Conservation (phyloP, 1,284 basidiomycete genomes). For the Polyporus tsugae region DNA sequence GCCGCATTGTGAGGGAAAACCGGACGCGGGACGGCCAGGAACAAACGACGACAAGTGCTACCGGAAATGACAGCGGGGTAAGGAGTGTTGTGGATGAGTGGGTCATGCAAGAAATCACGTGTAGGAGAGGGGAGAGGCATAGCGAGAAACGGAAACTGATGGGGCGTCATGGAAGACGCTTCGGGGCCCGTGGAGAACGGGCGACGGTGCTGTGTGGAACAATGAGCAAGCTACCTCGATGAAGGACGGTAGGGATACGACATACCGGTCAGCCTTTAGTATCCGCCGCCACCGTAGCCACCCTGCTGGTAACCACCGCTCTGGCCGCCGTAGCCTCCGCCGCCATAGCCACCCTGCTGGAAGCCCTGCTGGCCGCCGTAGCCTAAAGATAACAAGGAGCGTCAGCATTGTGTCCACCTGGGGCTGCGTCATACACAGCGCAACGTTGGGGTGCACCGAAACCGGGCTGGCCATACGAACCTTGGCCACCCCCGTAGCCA, state of each 20-base stretch:
- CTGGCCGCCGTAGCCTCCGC: conserved; percentile 29
- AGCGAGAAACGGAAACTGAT: conserved; percentile 6
- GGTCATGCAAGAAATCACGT: conserved; percentile 39
- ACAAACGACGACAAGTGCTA: conserved; percentile 49
- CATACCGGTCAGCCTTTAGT: conserved; percentile 31
- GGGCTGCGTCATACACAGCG: conserved; percentile 5
- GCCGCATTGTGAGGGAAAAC: conserved; percentile 48
- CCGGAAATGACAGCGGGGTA: conserved; percentile 45
- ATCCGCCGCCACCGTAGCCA: conserved; percentile 34
- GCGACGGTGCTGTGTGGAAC: not conserved
- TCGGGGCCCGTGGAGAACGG: not conserved
- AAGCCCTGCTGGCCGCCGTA: conserved; percentile 30
- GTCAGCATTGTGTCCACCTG: not conserved
- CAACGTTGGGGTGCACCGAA: conserved; percentile 15
- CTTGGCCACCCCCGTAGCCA: conserved; percentile 34
- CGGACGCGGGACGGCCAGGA: conserved; percentile 45
- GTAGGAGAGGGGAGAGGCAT: conserved; percentile 28
- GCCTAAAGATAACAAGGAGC: conserved; percentile 10
- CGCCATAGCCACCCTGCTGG: conserved; percentile 36
- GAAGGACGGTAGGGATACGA: not conserved
- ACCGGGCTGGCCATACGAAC: conserved; percentile 28
- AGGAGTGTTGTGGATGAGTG: conserved; percentile 49
- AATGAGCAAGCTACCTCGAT: not conserved
- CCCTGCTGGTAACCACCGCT: conserved; percentile 32
- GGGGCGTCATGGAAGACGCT: not conserved